Evolutionary conservation across 2,329 filamentous ascomycete species (phyloP).

Genomic region (Arthroderma sp.): DNA sequence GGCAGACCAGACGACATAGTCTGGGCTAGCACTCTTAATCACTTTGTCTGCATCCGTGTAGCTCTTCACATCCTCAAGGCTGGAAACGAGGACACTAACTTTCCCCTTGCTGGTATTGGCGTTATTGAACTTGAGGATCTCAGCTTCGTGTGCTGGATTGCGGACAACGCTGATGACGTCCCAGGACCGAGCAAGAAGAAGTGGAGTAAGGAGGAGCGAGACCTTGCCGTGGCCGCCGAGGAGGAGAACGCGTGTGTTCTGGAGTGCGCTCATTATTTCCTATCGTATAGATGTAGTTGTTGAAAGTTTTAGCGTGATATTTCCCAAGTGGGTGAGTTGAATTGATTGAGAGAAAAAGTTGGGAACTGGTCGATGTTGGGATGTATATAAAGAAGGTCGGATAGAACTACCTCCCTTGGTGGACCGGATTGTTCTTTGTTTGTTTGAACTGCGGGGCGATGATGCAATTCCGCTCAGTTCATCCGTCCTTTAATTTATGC

Average conservation of each 20-base stretch:
- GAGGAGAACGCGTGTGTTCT: conserved; percentile 46
- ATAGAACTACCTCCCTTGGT: too few species aligned
- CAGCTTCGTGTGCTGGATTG: conserved; percentile 50
- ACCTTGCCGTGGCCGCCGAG: conserved; percentile 75
- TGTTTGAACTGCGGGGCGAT: too few species aligned
- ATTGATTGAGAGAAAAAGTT: too few species aligned
- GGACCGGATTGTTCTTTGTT: too few species aligned
- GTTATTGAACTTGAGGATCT: conserved; percentile 48
- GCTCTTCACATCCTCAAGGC: conserved; percentile 56
- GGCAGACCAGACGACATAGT: conserved; percentile 36
- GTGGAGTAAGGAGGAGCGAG: conserved; percentile 58
- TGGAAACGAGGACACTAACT: conserved; percentile 56
- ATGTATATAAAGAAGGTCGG: too few species aligned
- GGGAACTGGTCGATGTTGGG: too few species aligned
- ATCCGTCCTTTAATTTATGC: too few species aligned
- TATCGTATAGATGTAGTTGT: too few species aligned
- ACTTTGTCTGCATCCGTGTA: conserved; percentile 49
- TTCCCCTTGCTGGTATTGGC: conserved; percentile 44
- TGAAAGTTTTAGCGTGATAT: too few species aligned
- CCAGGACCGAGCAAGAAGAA: conserved; percentile 62
- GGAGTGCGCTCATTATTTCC: too few species aligned
- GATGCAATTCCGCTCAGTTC: too few species aligned
- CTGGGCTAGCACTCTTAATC: conserved; percentile 33
- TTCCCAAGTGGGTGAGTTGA: too few species aligned
- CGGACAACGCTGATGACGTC: conserved; percentile 68